Evolutionary conservation across 2,329 filamentous ascomycete species (phyloP).

Genomic region (Clonostachys byssicola): DNA sequence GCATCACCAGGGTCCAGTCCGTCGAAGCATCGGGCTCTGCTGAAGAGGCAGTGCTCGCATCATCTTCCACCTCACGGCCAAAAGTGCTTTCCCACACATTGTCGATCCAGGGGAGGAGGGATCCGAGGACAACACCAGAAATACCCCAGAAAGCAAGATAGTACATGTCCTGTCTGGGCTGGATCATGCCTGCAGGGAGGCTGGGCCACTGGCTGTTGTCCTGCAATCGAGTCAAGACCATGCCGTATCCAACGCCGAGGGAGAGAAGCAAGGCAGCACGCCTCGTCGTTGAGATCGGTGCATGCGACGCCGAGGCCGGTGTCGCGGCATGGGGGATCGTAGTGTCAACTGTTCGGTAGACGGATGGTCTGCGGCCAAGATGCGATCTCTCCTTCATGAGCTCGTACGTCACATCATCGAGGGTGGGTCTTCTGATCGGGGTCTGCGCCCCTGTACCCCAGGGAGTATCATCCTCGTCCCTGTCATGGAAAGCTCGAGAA

Average conservation of each 20-base stretch:
- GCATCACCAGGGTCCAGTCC: constrained; percentile 68
- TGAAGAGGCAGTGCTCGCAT: constrained; percentile 9
- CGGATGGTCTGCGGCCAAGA: constrained; percentile 24
- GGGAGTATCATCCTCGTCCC: constrained; percentile 61
- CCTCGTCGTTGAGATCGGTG: constrained; percentile 4
- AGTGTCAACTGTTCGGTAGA: constrained; percentile 19
- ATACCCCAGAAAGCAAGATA: constrained; percentile 82
- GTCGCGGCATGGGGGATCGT: constrained; percentile 10
- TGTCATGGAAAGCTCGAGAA: constrained; percentile 33
- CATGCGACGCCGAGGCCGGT: constrained; percentile 14
- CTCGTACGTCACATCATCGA: constrained; percentile 39
- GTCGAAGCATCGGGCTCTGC: constrained; percentile 37
- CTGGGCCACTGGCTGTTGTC: constrained; percentile 52
- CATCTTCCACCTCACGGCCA: constrained; percentile 25
- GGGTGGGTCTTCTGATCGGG: constrained; percentile 41
- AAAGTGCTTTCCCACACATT: constrained; percentile 60
- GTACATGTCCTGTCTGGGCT: constrained; percentile 45
- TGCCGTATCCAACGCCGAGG: constrained; percentile 79
- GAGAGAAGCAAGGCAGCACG: constrained; percentile 61
- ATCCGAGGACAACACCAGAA: constrained; percentile 73
- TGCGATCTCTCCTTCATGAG: constrained; percentile 35
- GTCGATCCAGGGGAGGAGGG: constrained; percentile 81
- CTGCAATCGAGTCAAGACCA: constrained; percentile 76
- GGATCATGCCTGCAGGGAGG: constrained; percentile 42
- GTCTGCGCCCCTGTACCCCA: constrained; percentile 78